Conservation (phyloP, 108 stramenopile genomes). For the Aurantiochytrium sp. region DNA sequence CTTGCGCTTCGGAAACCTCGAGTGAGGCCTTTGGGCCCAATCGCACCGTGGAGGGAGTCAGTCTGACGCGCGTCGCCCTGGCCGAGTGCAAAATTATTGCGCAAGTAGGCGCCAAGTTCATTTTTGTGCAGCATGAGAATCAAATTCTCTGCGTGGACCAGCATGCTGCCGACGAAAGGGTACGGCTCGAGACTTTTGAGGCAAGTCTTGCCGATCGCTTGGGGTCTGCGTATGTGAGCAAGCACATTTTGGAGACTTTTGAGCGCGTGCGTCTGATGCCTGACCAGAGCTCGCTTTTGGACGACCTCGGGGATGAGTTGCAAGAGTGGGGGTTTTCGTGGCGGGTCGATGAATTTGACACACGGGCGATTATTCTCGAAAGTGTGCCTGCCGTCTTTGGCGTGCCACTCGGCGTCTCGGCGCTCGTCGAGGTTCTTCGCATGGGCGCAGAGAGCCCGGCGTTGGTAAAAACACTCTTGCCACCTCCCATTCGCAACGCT, state of each 20-base stretch:
- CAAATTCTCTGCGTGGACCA: conserved; percentile 14
- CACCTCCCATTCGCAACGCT: not conserved
- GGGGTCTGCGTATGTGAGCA: not conserved
- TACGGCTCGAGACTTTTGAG: not conserved
- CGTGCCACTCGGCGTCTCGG: not conserved
- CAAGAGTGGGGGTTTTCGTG: not conserved
- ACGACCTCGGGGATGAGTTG: not conserved
- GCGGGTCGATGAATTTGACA: not conserved
- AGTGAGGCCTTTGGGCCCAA: not conserved
- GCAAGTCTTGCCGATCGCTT: not conserved
- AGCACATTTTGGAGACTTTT: not conserved
- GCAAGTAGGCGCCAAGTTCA: conserved; percentile 4
- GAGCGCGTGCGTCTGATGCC: not conserved
- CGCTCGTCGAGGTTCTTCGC: not conserved
- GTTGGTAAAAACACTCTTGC: not conserved
- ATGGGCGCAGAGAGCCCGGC: not conserved
- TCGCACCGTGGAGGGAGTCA: not conserved
- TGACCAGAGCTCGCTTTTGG: not conserved
- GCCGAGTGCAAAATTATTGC: not conserved
- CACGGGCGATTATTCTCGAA: not conserved
- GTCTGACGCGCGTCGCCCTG: not conserved
- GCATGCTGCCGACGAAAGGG: conserved; percentile 21
- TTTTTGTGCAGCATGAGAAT: not conserved
- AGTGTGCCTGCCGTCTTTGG: not conserved
- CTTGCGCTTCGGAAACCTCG: not conserved